These are phyloP conservation scores for Diaporthe citri DNA, from an alignment of 2,329 filamentous ascomycete genomes.

Conservation along the genomic window DNA sequence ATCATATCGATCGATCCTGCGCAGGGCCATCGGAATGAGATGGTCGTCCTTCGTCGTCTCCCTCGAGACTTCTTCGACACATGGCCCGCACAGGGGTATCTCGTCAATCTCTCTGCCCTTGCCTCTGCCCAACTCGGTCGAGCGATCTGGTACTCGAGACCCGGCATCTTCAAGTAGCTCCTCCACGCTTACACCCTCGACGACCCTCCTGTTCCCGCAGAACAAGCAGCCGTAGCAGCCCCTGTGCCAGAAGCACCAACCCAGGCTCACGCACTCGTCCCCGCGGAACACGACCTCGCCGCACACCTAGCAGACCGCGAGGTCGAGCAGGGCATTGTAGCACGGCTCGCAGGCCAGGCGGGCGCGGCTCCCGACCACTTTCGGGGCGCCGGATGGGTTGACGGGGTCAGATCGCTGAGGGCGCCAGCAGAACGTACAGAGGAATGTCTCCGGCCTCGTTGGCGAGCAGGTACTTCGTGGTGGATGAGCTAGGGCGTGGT, in stretches of 20 bases:
- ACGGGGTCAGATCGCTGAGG: conserved; percentile 45
- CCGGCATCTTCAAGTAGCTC: conserved; percentile 50
- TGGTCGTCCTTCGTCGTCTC: conserved; percentile 49
- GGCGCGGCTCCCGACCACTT: conserved; percentile 58
- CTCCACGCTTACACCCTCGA: conserved; percentile 50
- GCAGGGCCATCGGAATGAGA: conserved; percentile 57
- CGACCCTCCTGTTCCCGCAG: conserved; percentile 58
- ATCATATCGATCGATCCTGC: conserved; percentile 58
- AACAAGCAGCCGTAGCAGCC: conserved; percentile 69
- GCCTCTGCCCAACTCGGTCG: conserved; percentile 36
- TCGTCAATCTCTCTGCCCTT: conserved; percentile 56
- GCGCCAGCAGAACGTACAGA: conserved; percentile 69
- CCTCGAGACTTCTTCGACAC: conserved; percentile 56
- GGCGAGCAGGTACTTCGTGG: background rate
- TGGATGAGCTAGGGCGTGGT: background rate
- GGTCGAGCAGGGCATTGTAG: conserved; percentile 61
- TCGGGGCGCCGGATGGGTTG: conserved; percentile 44
- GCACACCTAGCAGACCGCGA: conserved; percentile 70
- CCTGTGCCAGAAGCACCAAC: conserved; percentile 72
- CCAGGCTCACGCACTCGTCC: conserved; percentile 69
- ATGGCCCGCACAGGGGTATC: conserved; percentile 64
- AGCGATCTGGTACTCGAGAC: conserved; percentile 29
- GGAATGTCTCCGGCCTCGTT: conserved; percentile 51
- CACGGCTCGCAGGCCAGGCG: conserved; percentile 64
- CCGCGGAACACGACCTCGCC: conserved; percentile 66